These are phyloP conservation scores for Picea abies DNA, from an alignment of 83 land plant species.

Conservation along the genomic window DNA sequence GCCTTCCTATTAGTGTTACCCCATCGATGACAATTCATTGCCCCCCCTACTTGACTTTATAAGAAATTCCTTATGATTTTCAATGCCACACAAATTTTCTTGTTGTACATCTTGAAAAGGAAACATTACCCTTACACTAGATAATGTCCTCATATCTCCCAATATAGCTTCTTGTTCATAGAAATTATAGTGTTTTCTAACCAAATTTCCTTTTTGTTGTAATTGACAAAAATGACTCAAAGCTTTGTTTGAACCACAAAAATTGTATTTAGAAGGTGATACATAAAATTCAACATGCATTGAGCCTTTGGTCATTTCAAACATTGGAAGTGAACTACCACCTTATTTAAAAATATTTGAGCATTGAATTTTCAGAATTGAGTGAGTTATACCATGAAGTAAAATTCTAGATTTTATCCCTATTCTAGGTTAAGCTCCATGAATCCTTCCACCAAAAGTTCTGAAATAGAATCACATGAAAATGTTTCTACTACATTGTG, in stretches of 20 bases:
- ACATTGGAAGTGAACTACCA: not conserved
- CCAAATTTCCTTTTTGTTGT: not conserved
- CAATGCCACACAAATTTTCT: too few species aligned
- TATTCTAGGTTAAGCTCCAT: not conserved
- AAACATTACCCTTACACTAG: too few species aligned
- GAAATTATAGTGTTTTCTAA: not conserved
- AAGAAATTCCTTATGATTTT: too few species aligned
- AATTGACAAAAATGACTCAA: slow-evolving; percentile 1
- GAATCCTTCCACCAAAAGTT: not conserved
- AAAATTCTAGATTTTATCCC: not conserved
- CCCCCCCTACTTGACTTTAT: too few species aligned
- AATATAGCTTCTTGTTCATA: not conserved
- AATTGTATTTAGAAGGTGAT: too few species aligned
- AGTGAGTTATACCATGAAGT: not conserved
- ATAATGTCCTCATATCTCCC: too few species aligned
- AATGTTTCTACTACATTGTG: slow-evolving; percentile 16
- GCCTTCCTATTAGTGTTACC: not conserved
- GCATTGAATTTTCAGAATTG: not conserved
- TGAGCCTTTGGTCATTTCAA: not conserved
- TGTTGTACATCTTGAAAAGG: too few species aligned
- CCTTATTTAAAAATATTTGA: not conserved
- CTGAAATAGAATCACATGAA: not conserved
- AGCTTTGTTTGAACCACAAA: not conserved
- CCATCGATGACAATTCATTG: too few species aligned
- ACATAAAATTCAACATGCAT: not conserved